Percentiles rank a stretch among this genome's conserved stretches.
Conservation (phyloP, 192 early-diverging fungal genomes). For the Paraglomus brasilianum region DNA sequence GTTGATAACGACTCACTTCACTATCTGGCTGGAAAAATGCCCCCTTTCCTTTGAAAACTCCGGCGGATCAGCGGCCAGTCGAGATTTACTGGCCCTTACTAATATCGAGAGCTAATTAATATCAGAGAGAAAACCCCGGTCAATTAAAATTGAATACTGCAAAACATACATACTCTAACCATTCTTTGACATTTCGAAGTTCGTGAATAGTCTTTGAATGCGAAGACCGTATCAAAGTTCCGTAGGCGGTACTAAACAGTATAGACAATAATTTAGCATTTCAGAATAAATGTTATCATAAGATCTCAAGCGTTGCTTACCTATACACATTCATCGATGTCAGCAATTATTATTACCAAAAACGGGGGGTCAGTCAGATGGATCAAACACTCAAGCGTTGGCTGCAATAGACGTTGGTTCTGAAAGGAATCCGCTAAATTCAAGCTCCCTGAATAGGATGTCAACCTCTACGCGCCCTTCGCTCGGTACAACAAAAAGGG, state of each 20-base stretch:
- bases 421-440: slow-evolving; percentile 90
- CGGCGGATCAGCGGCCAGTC: slow-evolving; percentile 92
- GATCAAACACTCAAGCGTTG: slow-evolving; percentile 94
- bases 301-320: slow-evolving; percentile 34
- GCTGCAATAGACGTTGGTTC: slow-evolving; percentile 92
- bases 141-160: background rate
- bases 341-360: slow-evolving; percentile 83
- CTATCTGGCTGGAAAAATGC: slow-evolving; percentile 73
- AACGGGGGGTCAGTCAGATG: slow-evolving; percentile 94
- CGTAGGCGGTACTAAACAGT: slow-evolving; percentile 83
- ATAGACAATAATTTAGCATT: slow-evolving; percentile 7
- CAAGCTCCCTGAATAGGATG: slow-evolving; percentile 87
- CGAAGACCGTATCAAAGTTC: slow-evolving; percentile 98
- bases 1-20: slow-evolving; percentile 45
- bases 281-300: background rate
- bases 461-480: slow-evolving; percentile 85
- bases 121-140: background rate
- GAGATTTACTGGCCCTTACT: slow-evolving; percentile 91
- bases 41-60: slow-evolving; percentile 92
- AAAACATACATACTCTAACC: slow-evolving; percentile 68
- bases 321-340: slow-evolving; percentile 93
- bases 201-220: slow-evolving; percentile 90
- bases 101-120: background rate
- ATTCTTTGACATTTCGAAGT: slow-evolving; percentile 88
- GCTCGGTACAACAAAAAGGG: slow-evolving; percentile 47